A percentile compares a stretch with the other conserved stretches of the same genome.
These are phyloP conservation scores for Populus simonii DNA, from an alignment of 345 rosid genomes.

Conservation along the genomic window DNA sequence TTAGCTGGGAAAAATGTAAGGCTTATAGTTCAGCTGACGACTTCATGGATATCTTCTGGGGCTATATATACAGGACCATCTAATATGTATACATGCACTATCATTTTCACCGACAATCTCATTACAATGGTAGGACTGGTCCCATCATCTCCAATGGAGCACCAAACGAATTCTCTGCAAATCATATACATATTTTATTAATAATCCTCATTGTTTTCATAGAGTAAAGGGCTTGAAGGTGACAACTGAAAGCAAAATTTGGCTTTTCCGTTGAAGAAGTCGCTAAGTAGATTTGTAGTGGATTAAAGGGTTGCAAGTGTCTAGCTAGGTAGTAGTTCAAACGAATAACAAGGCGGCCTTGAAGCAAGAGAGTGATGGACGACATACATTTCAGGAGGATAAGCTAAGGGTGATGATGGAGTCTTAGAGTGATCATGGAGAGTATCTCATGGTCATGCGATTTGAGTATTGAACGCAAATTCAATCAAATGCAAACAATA, in stretches of 20 bases:
- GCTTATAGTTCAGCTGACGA: not conserved
- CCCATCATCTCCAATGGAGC: not conserved
- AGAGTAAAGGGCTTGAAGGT: not conserved
- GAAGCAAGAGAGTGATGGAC: not conserved
- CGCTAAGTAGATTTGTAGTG: not conserved
- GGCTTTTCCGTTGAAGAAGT: not conserved
- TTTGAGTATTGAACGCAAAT: not conserved
- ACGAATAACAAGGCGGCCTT: not conserved
- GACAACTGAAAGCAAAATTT: slow-evolving; percentile 8
- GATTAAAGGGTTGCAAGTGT: not conserved
- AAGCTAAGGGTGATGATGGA: not conserved
- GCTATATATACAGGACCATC: not conserved
- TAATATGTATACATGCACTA: not conserved
- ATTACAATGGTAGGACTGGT: not conserved
- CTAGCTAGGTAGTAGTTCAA: not conserved
- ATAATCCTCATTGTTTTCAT: not conserved
- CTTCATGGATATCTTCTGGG: not conserved
- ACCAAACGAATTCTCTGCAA: not conserved
- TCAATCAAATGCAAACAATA: not conserved
- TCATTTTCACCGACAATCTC: slow-evolving; percentile 14
- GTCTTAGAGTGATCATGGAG: not conserved
- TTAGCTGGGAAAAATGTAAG: not conserved
- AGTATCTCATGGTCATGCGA: not conserved
- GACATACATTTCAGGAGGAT: not conserved
- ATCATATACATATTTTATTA: not conserved